Evolutionary conservation across 23 red algal genomes (phyloP).

Genomic region (Chondrus crispus): DNA sequence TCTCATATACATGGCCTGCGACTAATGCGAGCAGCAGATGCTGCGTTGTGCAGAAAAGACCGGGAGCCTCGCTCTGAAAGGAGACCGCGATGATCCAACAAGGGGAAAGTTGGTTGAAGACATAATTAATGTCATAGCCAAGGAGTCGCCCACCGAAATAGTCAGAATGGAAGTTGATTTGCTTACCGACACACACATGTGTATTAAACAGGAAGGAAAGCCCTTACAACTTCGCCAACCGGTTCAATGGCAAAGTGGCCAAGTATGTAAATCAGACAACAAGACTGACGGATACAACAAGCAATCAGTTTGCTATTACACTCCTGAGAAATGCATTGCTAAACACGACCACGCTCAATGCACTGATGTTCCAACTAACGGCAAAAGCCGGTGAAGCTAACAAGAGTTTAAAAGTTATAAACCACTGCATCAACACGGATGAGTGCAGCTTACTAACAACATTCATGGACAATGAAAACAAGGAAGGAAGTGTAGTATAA

Average conservation of each 20-base stretch:
- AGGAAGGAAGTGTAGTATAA: too few relatives aligned
- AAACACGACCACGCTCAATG: neutral
- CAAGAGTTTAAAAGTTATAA: too few relatives aligned
- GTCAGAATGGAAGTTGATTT: constrained; percentile 11
- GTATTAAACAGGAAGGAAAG: neutral
- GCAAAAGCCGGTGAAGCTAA: too few relatives aligned
- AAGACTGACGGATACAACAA: neutral
- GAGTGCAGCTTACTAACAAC: too few relatives aligned
- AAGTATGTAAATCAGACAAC: constrained; percentile 9
- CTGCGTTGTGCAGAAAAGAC: neutral
- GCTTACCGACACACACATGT: constrained; percentile 11
- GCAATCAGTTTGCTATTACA: constrained; percentile 11
- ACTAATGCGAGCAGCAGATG: neutral
- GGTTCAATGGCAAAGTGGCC: constrained; percentile 10
- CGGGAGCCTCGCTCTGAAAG: neutral
- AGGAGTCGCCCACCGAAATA: neutral
- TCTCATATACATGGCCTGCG: neutral
- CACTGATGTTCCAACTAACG: constrained; percentile 23
- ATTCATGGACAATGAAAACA: too few relatives aligned
- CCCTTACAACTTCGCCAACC: neutral
- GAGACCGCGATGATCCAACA: neutral
- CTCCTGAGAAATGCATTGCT: constrained; percentile 19
- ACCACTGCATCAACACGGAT: too few relatives aligned
- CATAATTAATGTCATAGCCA: constrained; percentile 10
- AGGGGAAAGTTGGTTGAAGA: constrained; percentile 5